phyloP scores from a whole-genome alignment of 1,284 basidiomycete species.

The Spongispora temasekensis region DNA sequence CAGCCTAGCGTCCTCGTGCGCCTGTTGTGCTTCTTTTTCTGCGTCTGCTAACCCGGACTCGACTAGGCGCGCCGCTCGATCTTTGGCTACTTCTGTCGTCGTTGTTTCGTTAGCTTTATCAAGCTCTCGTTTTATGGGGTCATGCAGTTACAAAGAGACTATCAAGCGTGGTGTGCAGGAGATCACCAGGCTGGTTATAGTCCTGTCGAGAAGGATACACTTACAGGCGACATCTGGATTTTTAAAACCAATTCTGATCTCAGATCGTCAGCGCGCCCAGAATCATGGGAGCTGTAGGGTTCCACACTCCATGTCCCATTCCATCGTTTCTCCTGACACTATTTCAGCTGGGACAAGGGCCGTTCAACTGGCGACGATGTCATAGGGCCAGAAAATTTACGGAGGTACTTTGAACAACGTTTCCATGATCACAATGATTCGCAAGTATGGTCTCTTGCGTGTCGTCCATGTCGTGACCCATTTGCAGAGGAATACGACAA shows the following conservation, averaged over 20 bases:
- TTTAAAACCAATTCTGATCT: slow-evolving; percentile 69
- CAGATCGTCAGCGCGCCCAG: slow-evolving; percentile 61
- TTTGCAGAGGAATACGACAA: slow-evolving; percentile 67
- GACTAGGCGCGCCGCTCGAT: slow-evolving; percentile 61
- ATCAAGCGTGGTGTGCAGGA: slow-evolving; percentile 61
- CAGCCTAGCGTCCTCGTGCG: slow-evolving; percentile 35
- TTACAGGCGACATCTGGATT: slow-evolving; percentile 60
- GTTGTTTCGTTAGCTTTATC: slow-evolving; percentile 69
- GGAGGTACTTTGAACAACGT: slow-evolving; percentile 79
- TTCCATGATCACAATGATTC: slow-evolving; percentile 79
- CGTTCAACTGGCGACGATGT: slow-evolving; percentile 65
- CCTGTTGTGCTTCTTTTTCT: background rate
- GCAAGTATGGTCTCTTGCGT: slow-evolving; percentile 42
- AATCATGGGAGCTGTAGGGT: slow-evolving; percentile 61
- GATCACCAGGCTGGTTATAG: slow-evolving; percentile 49
- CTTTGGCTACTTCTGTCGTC: slow-evolving; percentile 76
- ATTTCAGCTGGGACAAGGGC: slow-evolving; percentile 64
- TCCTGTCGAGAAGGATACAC: slow-evolving; percentile 53
- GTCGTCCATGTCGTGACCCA: slow-evolving; percentile 4
- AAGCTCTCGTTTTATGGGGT: slow-evolving; percentile 75
- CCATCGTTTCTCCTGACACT: slow-evolving; percentile 1
- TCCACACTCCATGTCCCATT: background rate
- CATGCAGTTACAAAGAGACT: slow-evolving; percentile 61
- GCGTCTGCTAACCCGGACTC: background rate
- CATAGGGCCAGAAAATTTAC: slow-evolving; percentile 65